Conservation (phyloP, 768 basidiomycete species). For the Tubosaeta sp. region DNA sequence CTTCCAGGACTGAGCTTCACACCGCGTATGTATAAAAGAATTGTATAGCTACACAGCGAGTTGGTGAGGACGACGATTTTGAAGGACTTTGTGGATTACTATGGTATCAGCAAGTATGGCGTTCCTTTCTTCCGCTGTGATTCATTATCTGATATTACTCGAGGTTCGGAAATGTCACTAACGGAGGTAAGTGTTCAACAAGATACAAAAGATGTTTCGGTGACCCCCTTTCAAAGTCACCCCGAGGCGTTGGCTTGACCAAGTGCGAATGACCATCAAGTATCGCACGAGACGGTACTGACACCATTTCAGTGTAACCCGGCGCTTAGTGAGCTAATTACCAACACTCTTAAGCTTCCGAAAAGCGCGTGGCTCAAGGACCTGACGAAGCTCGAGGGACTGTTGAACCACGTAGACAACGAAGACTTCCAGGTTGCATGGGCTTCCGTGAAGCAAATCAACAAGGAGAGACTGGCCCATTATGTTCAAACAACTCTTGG, state of each 20-base stretch:
- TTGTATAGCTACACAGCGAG: constrained; percentile 71
- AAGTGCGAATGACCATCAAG: constrained; percentile 34
- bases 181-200: constrained; percentile 62
- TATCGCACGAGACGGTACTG: neutral
- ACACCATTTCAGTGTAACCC: constrained; percentile 72
- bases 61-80: constrained; percentile 80
- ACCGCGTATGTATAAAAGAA: neutral
- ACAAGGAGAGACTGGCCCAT: constrained; percentile 85
- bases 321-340: constrained; percentile 77
- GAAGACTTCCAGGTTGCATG: constrained; percentile 73
- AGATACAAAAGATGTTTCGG: neutral
- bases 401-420: constrained; percentile 70
- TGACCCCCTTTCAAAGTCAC: constrained; percentile 50
- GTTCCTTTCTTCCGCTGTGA: neutral
- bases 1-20: neutral
- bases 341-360: constrained; percentile 69
- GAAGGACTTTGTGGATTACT: constrained; percentile 92
- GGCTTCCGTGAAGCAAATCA: constrained; percentile 81
- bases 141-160: constrained; percentile 14
- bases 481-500: constrained; percentile 71
- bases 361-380: constrained; percentile 85
- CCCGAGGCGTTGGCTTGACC: constrained; percentile 89
- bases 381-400: constrained; percentile 69
- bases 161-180: constrained; percentile 87
- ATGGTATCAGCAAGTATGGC: constrained; percentile 71